Base-by-base conservation (phyloP, 2,329 filamentous ascomycete genomes). In the Cercospora sesami region DNA sequence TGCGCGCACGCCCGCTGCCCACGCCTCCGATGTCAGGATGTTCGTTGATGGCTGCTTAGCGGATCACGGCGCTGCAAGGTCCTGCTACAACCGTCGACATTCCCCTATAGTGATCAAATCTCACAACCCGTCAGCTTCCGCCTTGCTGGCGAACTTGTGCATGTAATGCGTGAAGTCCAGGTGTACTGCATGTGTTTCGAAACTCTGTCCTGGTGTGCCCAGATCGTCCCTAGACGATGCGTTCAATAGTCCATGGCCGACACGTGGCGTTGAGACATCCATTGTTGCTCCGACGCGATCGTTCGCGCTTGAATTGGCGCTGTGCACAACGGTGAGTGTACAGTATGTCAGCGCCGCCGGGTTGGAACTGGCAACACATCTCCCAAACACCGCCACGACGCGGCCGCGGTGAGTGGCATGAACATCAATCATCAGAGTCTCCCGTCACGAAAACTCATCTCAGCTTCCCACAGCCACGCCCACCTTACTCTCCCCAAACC, bases 21-120 rank as follows among this genome's bases (percentile, higher is more conserved):
- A 26, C 55, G 18, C 55, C 55, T 33, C 18, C 28, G 55, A 59
- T 21, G 55, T 60, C 33, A 55, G 53, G 26, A 23, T 60, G 63
- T 65, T 26, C 21, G 62, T 26, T 30, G 36, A 60, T 26, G n/a
- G 21, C 21, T n/a, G n/a, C 58, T 23, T 21, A 14, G 26, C 26
- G 45, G 21, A 62, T 28, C 10, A 28, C 39, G 45, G 42, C 31
- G 23, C 48, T 55, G 48, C 48, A 55, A 55, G 48, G 48, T 26
- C 48, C 48, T 23, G 48, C 48, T 55, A 30, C 48, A 55, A n/a
- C 14, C 48, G 30, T 16, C 48, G 14, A 16, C 48, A 28, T 28
- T 16, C 23, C 48, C 48, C 48, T 53, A 26, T 55, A 55, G 23
- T 28, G 23, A 55, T 55, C 48, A 26, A 28, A 28, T 9, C 21